Percentiles rank a stretch among this genome's conserved stretches.
Conservation (phyloP, 768 basidiomycete species). For the Naematelia aurantialba region DNA sequence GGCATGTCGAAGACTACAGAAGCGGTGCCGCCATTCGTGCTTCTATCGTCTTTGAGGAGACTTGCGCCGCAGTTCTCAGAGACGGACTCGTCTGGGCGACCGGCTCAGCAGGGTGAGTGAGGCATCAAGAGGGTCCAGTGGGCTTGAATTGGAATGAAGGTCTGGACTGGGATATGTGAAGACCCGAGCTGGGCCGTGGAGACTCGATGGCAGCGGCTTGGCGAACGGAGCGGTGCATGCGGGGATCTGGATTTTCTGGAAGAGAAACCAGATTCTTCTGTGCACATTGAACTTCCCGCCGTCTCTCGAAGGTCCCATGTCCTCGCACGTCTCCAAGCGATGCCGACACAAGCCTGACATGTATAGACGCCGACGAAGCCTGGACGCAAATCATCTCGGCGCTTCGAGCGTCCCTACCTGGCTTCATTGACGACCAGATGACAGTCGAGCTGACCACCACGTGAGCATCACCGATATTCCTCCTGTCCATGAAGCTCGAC, state of each 20-base stretch:
- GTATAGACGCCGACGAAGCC: conserved; percentile 47
- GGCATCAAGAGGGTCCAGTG: background rate
- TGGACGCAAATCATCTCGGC: conserved; percentile 44
- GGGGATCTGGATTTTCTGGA: too few species aligned
- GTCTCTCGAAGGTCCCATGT: too few species aligned
- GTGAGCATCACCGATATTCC: conserved; percentile 17
- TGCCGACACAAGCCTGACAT: background rate
- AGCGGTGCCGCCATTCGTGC: conserved; percentile 64
- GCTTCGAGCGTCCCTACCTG: conserved; percentile 15
- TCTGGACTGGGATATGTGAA: background rate
- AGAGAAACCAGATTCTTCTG: too few species aligned
- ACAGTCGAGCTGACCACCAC: conserved; percentile 28
- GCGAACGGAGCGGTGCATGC: background rate
- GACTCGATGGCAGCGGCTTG: background rate
- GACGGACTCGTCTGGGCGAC: conserved; percentile 56
- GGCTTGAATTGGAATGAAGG: background rate
- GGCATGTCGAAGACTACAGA: conserved; percentile 74
- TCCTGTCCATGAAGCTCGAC: background rate
- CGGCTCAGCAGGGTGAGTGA: conserved; percentile 72
- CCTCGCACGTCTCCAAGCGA: too few species aligned
- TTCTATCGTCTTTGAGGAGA: conserved; percentile 65
- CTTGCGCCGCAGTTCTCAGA: conserved; percentile 91
- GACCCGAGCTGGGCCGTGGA: background rate
- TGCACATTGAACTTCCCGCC: too few species aligned
- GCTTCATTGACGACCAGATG: conserved; percentile 36